Base-by-base conservation (phyloP, 2,329 filamentous ascomycete species). In the Xylariaceae sp. region DNA sequence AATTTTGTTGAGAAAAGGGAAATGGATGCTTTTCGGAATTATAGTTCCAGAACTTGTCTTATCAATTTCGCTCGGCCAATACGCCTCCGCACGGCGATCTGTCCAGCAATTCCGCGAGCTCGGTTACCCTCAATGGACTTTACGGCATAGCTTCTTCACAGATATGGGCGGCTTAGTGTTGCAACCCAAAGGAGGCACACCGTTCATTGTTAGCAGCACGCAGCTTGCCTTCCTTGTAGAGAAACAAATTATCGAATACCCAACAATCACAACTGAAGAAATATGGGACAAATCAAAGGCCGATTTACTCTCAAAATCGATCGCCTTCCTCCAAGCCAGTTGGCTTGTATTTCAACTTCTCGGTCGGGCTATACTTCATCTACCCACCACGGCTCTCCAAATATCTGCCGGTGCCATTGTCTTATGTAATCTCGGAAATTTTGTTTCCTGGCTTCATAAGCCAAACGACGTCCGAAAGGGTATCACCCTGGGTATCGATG, bases 211-310 rank as follows among this genome's bases (percentile, higher is more conserved):
- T 5, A 40, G 28, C n/a, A 37, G 36, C 24, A 19, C 3, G 6
- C 33, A 50, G 34, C 23, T 50, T 3, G 47, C 36, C 7, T 31
- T 23, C 8, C 47, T 50, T n/a, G 34, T 50, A 3, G 23, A 37
- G 17, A 40, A 50, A 23, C 23, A 34, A 28, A 31, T 40, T 19
- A 21, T 40, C 16, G 47, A 50, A 11, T 50, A 23, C 31, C 47
- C 47, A 14, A 31, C 26, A 31, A 40, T 50, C 11, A 21, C 47
- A 2, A 12, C 47, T 8, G 23, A 40, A 2, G 47, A 50, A 11
- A 50, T 50, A 29, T 50, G 47, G 47, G 47, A 50, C 14, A 50
- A 28, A 16, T 40, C 47, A n/a, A 50, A 50, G 8, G 47, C 36
- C 2, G 26, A 50, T 21, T 14, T 39, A 17, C 24, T 37, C 3